These are phyloP conservation scores for Boechera divaricarpa DNA, from an alignment of 345 rosid genomes.

Conservation along the genomic window DNA sequence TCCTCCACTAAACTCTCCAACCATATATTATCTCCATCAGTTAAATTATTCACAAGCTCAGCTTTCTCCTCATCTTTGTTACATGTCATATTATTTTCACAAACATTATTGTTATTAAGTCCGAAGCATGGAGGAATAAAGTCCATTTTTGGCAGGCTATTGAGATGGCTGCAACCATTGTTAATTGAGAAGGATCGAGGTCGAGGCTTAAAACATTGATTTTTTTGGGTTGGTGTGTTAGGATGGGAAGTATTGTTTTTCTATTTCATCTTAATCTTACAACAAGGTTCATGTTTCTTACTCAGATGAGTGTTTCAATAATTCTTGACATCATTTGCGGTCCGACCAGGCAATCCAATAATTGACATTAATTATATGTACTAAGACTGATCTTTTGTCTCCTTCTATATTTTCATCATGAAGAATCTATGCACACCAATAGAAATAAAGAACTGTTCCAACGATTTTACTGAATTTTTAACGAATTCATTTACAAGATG, in stretches of 20 bases:
- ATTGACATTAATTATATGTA: not conserved
- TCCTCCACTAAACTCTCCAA: no score
- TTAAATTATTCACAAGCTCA: not conserved
- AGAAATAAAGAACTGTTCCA: not conserved
- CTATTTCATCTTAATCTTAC: conserved; percentile 22
- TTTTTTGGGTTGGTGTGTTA: not conserved
- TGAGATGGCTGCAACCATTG: not conserved
- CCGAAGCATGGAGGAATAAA: conserved; percentile 8
- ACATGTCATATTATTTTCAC: conserved; percentile 18
- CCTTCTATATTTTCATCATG: not conserved
- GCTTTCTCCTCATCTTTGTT: conserved; percentile 17
- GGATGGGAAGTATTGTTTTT: not conserved
- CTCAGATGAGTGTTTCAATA: conserved; percentile 60
- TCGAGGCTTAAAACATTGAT: conserved; percentile 36
- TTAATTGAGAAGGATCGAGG: conserved; percentile 37
- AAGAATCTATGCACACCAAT: conserved; percentile 30
- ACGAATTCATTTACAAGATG: conserved; percentile 19
- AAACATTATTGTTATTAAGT: not conserved
- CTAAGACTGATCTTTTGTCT: not conserved
- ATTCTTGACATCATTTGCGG: conserved; percentile 59
- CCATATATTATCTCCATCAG: no score
- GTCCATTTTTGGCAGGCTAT: conserved; percentile 5
- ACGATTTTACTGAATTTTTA: not conserved
- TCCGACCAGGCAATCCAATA: conserved; percentile 52
- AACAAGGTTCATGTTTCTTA: conserved; percentile 45